A percentile compares a stretch with the other conserved stretches of the same genome.
phyloP scores from a whole-genome alignment of 768 basidiomycete genomes.

The Suillus bovinus region DNA sequence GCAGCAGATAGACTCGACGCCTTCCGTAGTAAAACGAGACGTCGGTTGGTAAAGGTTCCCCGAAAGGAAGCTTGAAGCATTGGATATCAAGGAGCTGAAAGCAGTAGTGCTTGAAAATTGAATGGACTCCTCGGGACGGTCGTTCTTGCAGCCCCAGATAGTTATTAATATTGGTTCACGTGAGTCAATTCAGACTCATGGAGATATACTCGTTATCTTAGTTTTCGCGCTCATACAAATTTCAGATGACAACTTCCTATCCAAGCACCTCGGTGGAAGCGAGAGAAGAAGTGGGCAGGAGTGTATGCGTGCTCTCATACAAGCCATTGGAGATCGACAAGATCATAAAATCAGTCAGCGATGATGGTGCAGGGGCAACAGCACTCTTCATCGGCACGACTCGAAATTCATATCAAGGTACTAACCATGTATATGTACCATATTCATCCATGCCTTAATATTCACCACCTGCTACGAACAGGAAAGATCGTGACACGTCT shows the following conservation, averaged over 20 bases:
- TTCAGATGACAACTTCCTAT: conserved; percentile 20
- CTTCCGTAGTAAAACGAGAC: background rate
- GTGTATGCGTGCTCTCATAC: conserved; percentile 56
- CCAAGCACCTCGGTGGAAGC: conserved; percentile 28
- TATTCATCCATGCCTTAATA: conserved; percentile 13
- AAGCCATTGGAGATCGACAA: conserved; percentile 52
- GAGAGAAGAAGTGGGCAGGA: conserved; percentile 25
- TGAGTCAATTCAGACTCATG: background rate
- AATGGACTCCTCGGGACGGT: background rate
- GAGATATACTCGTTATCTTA: background rate
- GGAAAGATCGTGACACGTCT: conserved; percentile 70
- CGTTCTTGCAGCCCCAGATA: too few species aligned
- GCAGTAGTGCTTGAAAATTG: background rate
- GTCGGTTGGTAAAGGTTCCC: background rate
- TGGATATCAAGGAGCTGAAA: background rate
- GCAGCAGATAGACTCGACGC: conserved; percentile 1
- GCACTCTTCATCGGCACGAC: conserved; percentile 85
- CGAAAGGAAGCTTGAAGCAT: background rate
- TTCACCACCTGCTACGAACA: conserved; percentile 28
- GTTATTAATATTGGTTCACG: background rate
- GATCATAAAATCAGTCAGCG: conserved; percentile 62
- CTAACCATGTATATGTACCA: background rate
- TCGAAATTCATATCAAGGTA: conserved; percentile 83
- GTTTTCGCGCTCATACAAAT: background rate
- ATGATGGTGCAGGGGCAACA: conserved; percentile 69